phyloP scores from a whole-genome alignment of 23 red algal genomes.

The Gracilaria caudata region DNA sequence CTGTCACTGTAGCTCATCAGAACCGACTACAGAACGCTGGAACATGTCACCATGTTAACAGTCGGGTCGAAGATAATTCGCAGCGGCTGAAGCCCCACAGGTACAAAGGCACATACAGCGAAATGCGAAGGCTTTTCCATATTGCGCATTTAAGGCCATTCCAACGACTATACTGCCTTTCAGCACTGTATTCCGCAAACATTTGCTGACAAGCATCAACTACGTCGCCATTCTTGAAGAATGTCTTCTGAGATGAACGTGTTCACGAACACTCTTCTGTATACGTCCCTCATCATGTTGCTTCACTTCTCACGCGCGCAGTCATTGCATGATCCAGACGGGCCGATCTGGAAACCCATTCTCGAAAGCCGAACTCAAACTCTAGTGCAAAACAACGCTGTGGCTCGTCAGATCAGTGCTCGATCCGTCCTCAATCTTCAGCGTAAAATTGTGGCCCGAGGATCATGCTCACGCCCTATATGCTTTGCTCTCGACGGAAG shows the following conservation, averaged over 20 bases:
- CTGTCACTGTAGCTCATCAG: too few species aligned
- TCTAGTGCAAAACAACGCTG: neutral
- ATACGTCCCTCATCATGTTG: neutral
- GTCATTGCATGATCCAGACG: neutral
- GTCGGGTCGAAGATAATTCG: too few species aligned
- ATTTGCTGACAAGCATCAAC: too few species aligned
- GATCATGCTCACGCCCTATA: neutral
- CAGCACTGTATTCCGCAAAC: too few species aligned
- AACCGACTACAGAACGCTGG: too few species aligned
- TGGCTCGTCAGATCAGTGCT: neutral
- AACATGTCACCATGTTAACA: too few species aligned
- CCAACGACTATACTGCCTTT: too few species aligned
- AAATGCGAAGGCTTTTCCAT: too few species aligned
- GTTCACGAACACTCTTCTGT: neutral
- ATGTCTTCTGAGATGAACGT: too few species aligned
- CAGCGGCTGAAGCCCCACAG: too few species aligned
- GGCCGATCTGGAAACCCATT: neutral
- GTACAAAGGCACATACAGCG: too few species aligned
- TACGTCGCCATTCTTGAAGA: neutral
- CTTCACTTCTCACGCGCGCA: neutral
- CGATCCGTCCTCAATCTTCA: neutral
- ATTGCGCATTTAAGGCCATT: too few species aligned
- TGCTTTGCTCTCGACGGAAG: slow-evolving; percentile 37
- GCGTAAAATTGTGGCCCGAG: neutral
- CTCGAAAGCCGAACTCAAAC: neutral